A percentile compares a stretch with the other conserved stretches of the same genome.
Conservation (phyloP, 2,329 filamentous ascomycete species). For the Dissoconium aciculare region DNA sequence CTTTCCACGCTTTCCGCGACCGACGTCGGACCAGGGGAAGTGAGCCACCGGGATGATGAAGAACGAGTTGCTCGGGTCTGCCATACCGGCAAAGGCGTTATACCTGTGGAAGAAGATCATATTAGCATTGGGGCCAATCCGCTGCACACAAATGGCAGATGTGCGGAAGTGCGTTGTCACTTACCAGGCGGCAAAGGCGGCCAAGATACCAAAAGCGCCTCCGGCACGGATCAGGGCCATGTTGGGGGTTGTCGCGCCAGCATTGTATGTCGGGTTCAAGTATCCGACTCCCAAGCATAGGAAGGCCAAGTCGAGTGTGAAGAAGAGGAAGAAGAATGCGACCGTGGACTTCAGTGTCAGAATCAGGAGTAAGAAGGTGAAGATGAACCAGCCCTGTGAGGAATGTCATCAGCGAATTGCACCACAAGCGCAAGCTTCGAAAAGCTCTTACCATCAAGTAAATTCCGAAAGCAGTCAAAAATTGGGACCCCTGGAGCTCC, state of each 20-base stretch:
- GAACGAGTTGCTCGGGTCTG: conserved; percentile 53
- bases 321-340: conserved; percentile 43
- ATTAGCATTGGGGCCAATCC: conserved; percentile 1
- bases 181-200: conserved; percentile 38
- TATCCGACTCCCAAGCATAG: conserved; percentile 41
- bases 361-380: conserved; percentile 41
- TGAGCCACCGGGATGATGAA: conserved; percentile 84
- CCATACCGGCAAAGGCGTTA: conserved; percentile 40
- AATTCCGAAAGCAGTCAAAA: conserved; percentile 40
- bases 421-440: background rate
- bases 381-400: conserved; percentile 40
- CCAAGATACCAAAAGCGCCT: conserved; percentile 38
- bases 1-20: conserved; percentile 40
- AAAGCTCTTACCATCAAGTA: conserved; percentile 41
- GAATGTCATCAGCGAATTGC: conserved; percentile 1
- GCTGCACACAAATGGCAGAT: background rate
- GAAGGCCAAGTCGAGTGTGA: conserved; percentile 44
- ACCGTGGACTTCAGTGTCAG: conserved; percentile 43
- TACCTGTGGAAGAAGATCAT: conserved; percentile 23
- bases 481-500: conserved; percentile 21
- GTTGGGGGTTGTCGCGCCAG: conserved; percentile 26
- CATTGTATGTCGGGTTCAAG: conserved; percentile 33
- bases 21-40: conserved; percentile 74
- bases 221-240: conserved; percentile 35
- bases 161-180: conserved; percentile 3